Evolutionary conservation across 2,329 filamentous ascomycete genomes (phyloP), one percentile per base, ranked within the genome.

Genomic region (Orbilia quercus): DNA sequence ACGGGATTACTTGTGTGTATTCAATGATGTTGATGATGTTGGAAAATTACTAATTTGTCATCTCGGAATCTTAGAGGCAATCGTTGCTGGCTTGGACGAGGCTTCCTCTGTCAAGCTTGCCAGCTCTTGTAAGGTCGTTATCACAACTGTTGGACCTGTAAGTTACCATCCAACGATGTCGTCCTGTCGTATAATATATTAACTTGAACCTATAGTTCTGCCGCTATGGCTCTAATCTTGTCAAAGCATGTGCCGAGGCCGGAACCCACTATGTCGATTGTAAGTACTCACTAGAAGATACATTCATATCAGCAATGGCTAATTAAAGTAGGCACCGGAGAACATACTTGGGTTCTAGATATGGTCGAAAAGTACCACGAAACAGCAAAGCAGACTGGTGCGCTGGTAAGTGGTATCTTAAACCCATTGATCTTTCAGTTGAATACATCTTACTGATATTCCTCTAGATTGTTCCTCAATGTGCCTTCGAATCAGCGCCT

Each of bases 191-290:
- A 14, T 16, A 14, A 14, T 20, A 36, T n/a, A 28, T 23, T 88
- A 88, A 1, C 87, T 87, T 7, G 5, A 38, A 44, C 0, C 20
- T 3, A 36, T 50, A 67, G 0, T 90, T 87, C 78, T 84, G 86
- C 81, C 80, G 85, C 60, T 88, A 89, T 79, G 88, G 88, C n/a
- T 85, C 85, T 31, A 85, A 85, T 0, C 86, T 89, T 2, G 83
- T 90, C 7, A 85, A 87, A 76, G 88, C 88, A 5, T 90, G 88
- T 77, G 87, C 86, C 2, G 82, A 84, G 58, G 85, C 84, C 75
- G 88, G 88, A 4, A 90, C 88, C 2, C 88, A 90, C 79, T 90
- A 90, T 77, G 80, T 90, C 62, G 88, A 90, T 78, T 85, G 84
- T 82, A 57, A 34, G 69, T 62, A 38, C n/a, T 3, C n/a, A 12